Evolutionary conservation across 208 protist species (phyloP).

Genomic region (Plasmodiophora brassicae): DNA sequence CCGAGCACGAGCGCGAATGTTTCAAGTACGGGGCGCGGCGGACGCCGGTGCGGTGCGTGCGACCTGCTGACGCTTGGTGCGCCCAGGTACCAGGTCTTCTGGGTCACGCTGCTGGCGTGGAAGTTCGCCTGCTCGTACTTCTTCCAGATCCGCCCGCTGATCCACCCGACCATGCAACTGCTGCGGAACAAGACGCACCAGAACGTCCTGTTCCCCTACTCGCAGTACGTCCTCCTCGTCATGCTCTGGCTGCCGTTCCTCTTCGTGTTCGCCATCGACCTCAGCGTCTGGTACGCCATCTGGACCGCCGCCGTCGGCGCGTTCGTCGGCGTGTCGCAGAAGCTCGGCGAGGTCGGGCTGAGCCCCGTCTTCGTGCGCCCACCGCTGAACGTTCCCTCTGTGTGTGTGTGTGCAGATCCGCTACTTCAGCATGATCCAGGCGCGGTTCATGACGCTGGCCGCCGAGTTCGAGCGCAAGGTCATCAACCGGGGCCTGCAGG

Average conservation of each 20-base stretch:
- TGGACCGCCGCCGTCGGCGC: neutral
- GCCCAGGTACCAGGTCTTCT: conserved; percentile 43
- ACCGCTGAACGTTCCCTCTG: neutral
- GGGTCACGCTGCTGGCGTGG: neutral
- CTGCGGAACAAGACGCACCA: neutral
- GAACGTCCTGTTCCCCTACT: conserved; percentile 12
- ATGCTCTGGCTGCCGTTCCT: conserved; percentile 6
- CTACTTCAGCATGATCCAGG: conserved; percentile 25
- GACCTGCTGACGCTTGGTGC: too few relatives aligned
- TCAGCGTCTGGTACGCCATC: conserved; percentile 17
- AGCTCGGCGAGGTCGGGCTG: neutral
- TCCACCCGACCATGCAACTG: conserved; percentile 27
- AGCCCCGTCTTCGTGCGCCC: neutral
- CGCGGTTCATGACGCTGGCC: neutral
- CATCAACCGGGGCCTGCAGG: neutral
- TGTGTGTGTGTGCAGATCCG: neutral
- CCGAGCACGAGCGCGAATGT: conserved; percentile 27
- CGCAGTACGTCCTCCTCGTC: neutral
- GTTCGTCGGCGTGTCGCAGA: neutral
- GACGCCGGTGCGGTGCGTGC: too few relatives aligned
- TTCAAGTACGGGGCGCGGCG: neutral
- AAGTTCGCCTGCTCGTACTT: conserved; percentile 41
- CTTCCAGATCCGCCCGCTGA: conserved; percentile 36
- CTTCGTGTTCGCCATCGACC: neutral
- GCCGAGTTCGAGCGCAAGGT: conserved; percentile 4